Conservation (phyloP, 164 flowering plant species). For the Nymphaea thermarum region DNA sequence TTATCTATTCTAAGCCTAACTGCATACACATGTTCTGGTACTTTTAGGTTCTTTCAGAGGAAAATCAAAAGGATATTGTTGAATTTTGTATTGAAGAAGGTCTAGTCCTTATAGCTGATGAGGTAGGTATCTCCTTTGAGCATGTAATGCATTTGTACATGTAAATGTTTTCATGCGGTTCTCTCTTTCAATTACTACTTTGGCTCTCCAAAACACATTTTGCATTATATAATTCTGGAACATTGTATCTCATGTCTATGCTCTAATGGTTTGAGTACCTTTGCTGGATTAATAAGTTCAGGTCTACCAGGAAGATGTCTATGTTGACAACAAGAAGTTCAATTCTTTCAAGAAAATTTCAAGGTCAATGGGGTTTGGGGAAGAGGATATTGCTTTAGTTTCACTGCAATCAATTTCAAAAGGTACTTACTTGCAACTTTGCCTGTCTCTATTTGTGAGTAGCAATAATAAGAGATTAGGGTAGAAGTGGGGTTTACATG, state of each 20-base stretch:
- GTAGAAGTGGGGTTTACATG: too few species aligned
- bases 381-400: conserved; percentile 65
- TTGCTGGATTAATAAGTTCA: conserved; percentile 10
- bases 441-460: too few species aligned
- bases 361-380: conserved; percentile 88
- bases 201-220: too few species aligned
- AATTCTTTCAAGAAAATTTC: conserved; percentile 91
- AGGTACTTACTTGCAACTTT: conserved; percentile 28
- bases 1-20: too few species aligned
- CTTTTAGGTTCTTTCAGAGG: conserved; percentile 81
- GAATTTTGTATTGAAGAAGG: conserved; percentile 91
- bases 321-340: conserved; percentile 79
- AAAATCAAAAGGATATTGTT: conserved; percentile 77
- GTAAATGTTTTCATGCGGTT: too few species aligned
- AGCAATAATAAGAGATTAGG: too few species aligned
- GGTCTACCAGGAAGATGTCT: conserved; percentile 96
- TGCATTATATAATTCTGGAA: too few species aligned
- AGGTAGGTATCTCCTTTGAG: conserved; percentile 32
- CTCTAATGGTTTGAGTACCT: too few species aligned
- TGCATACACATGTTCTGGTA: not conserved
- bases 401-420: conserved; percentile 98
- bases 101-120: conserved; percentile 95
- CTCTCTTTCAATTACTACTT: too few species aligned
- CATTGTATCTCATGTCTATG: too few species aligned
- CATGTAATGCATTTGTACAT: too few species aligned